Conservation (phyloP, 2,329 filamentous ascomycete species). For the Penicillium decumbens region DNA sequence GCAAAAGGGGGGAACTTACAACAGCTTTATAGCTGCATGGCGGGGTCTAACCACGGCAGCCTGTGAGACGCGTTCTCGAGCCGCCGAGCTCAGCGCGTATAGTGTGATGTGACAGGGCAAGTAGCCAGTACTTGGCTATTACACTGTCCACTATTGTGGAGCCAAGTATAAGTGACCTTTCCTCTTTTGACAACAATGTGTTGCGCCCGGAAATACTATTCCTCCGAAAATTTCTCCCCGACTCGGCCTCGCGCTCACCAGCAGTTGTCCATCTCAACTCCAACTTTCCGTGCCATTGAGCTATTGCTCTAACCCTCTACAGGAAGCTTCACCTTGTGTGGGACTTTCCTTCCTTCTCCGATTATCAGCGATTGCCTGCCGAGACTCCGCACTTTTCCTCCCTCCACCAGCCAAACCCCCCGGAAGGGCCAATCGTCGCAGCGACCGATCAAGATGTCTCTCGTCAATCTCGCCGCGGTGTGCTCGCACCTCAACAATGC, state of each 20-base stretch:
- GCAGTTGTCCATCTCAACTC: constrained; percentile 2
- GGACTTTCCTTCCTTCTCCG: background rate
- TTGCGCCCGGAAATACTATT: constrained; percentile 20
- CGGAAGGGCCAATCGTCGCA: constrained; percentile 20
- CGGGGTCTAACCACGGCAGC: constrained; percentile 13
- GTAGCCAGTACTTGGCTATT: constrained; percentile 12
- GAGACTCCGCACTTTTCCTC: constrained; percentile 4
- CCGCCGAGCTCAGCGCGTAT: constrained; percentile 23
- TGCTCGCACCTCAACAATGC: constrained; percentile 92
- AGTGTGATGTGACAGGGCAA: constrained; percentile 19
- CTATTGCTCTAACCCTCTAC: background rate
- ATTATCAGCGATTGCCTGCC: background rate
- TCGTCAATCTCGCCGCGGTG: constrained; percentile 70
- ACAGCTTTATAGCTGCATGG: constrained; percentile 14
- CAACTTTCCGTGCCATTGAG: background rate
- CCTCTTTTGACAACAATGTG: background rate
- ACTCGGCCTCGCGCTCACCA: constrained; percentile 3
- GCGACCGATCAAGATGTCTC: constrained; percentile 54
- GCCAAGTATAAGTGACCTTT: background rate
- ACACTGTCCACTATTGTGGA: constrained; percentile 5
- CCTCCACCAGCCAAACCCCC: constrained; percentile 6
- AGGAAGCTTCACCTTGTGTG: background rate
- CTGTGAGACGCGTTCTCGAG: constrained; percentile 17
- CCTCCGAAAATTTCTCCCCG: constrained; percentile 37
- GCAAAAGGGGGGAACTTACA: background rate